Evolutionary conservation across 2,329 filamentous ascomycete species (phyloP), one percentile per base, ranked within the genome.

Genomic region (Boeremia exigua): DNA sequence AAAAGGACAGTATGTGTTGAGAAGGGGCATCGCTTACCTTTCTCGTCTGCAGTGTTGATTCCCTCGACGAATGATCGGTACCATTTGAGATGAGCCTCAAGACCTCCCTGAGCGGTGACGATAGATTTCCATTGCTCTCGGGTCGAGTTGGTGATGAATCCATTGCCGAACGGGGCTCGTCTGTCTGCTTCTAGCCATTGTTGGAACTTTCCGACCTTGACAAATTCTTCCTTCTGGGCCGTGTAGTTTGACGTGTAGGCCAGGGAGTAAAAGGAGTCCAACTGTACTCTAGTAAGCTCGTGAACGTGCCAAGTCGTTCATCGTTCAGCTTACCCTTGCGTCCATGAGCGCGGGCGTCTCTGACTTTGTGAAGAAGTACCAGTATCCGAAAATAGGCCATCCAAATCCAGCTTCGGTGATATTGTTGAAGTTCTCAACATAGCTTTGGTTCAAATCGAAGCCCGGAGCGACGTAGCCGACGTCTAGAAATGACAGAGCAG

Each of bases 111-210:
- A 14, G 40, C 30, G 4, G 14, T 29, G 7, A 32, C 15, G 14
- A 53, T 53, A 10, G 49, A 14, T 17, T 53, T 53, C 49, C 49
- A 53, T 34, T 53, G 49, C 15, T 46, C 49, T 25, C 39, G 11
- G 2, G 49, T 53, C 14, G 17, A 30, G 15, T 39, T 33, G 32
- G 19, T 46, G 19, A 53, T 29, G 23, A 39, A 47, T 12, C n/a
- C 42, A n/a, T 23, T 19, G 19, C 49, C 42, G 14, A 28, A 38
- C 17, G 40, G 40, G n/a, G 49, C 49, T 23, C n/a, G n/a, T 19
- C 23, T 38, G 14, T 37, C 34, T 19, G 4, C n/a, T 37, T 4
- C 4, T 5, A 37, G 34, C 34, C 34, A 37, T 6, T 10, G 5
- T 10, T 37, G 4, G 2, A 37, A 19, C 5, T 8, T 6, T 6